Percentiles rank a stretch among this genome's conserved stretches.
Conservation (phyloP, 495 filamentous ascomycete genomes). For the Elasticomyces elasticus region DNA sequence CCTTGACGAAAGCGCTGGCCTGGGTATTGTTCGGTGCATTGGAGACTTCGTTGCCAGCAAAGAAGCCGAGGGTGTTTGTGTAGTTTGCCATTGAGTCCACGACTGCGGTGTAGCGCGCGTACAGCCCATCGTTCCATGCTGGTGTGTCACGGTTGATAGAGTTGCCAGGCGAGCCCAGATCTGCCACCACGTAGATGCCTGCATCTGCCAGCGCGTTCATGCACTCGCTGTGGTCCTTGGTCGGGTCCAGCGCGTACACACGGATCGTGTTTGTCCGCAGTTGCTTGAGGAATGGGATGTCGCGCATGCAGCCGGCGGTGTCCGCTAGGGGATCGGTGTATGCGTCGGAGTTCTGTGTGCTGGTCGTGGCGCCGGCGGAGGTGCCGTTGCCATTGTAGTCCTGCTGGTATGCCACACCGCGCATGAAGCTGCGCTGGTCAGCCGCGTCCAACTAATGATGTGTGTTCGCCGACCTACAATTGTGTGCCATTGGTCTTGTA, state of each 20-base stretch:
- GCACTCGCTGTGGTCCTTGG: constrained; percentile 65
- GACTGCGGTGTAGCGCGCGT: constrained; percentile 68
- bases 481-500: constrained; percentile 63
- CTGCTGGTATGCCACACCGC: constrained; percentile 79
- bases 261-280: constrained; percentile 84
- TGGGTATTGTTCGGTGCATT: constrained; percentile 72
- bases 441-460: background rate
- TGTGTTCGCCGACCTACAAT: constrained; percentile 49
- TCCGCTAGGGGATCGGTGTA: constrained; percentile 68
- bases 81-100: constrained; percentile 71
- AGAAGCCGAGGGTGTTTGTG: constrained; percentile 87
- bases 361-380: constrained; percentile 4
- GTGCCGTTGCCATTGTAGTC: constrained; percentile 44
- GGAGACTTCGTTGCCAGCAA: constrained; percentile 93
- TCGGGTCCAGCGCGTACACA: constrained; percentile 83
- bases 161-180: constrained; percentile 64
- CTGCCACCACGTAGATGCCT: constrained; percentile 89
- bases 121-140: constrained; percentile 64
- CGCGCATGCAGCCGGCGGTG: constrained; percentile 57
- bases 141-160: constrained; percentile 81
- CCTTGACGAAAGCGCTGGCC: constrained; percentile 89
- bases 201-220: constrained; percentile 75
- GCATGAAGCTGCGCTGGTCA: constrained; percentile 49
- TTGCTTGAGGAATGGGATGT: constrained; percentile 68
- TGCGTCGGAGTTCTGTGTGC: constrained; percentile 17